phyloP scores from a whole-genome alignment of 208 protist genomes.

The Trypanosomatidae sp. region DNA sequence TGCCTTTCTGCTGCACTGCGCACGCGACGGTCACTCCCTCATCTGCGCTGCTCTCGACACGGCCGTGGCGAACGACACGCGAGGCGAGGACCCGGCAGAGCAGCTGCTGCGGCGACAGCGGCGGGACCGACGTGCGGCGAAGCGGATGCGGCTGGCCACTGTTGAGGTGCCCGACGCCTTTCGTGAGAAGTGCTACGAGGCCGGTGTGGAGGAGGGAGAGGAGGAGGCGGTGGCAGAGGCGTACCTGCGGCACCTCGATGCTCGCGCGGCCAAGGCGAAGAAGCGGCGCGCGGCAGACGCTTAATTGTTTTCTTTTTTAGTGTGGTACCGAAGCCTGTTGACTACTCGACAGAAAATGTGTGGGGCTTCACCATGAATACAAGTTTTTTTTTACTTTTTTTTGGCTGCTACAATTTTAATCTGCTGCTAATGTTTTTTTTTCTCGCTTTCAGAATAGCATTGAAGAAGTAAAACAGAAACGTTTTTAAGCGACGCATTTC shows the following conservation, averaged over 20 bases:
- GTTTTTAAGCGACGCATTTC: too few species aligned
- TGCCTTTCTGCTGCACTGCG: constrained; percentile 9
- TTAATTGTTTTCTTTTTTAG: not conserved
- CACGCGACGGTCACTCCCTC: constrained; percentile 17
- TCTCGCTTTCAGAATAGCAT: too few species aligned
- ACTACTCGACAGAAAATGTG: too few species aligned
- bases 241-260: constrained; percentile 22
- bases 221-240: constrained; percentile 24
- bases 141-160: constrained; percentile 19
- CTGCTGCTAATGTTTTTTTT: too few species aligned
- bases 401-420: too few species aligned
- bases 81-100: constrained; percentile 13
- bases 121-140: constrained; percentile 15
- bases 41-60: constrained; percentile 18
- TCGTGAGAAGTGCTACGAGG: constrained; percentile 27
- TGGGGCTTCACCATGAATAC: too few species aligned
- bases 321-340: too few species aligned
- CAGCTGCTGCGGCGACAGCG: constrained; percentile 18
- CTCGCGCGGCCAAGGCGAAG: not conserved
- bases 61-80: constrained; percentile 20
- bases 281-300: not conserved
- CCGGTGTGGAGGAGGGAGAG: constrained; percentile 34
- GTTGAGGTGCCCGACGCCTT: constrained; percentile 31
- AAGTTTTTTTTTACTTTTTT: too few species aligned
- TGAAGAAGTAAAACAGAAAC: too few species aligned